These are phyloP conservation scores for Aureobasidium sp. DNA, from an alignment of 2,329 filamentous ascomycete species.

Conservation along the genomic window DNA sequence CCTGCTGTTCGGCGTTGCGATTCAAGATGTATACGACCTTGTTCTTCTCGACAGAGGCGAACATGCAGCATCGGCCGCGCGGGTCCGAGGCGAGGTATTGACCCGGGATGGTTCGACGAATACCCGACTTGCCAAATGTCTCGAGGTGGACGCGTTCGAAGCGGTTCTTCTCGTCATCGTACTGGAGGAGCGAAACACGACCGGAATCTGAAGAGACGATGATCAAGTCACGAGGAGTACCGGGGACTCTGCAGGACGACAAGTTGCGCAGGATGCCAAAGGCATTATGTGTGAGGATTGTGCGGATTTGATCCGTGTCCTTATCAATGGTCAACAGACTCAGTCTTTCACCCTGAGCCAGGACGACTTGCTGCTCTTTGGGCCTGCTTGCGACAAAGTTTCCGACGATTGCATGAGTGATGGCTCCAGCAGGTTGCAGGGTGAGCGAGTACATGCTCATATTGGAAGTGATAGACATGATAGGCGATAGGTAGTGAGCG, in stretches of 20 bases:
- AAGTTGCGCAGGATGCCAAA: constrained; percentile 93
- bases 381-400: constrained; percentile 69
- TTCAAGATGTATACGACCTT: constrained; percentile 99
- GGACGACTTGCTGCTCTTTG: constrained; percentile 95
- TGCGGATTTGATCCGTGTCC: constrained; percentile 59
- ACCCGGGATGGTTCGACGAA: constrained; percentile 86
- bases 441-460: constrained; percentile 70
- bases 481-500: constrained; percentile 13
- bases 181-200: constrained; percentile 89
- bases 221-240: constrained; percentile 94
- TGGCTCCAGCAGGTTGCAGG: constrained; percentile 82
- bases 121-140: constrained; percentile 95
- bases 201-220: constrained; percentile 94
- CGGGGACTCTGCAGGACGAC: constrained; percentile 83
- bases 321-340: constrained; percentile 82
- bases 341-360: constrained; percentile 83
- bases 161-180: constrained; percentile 74
- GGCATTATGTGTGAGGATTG: constrained; percentile 82
- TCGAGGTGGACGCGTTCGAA: constrained; percentile 90
- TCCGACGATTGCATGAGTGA: constrained; percentile 85
- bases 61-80: constrained; percentile 88
- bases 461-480: constrained; percentile 19
- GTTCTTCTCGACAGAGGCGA: constrained; percentile 95
- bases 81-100: constrained; percentile 95
- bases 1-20: constrained; percentile 84